Evolutionary conservation across 352 stramenopile species (phyloP), one percentile per base, ranked within the genome.

Genomic region (Elongisporangium prolatum): DNA sequence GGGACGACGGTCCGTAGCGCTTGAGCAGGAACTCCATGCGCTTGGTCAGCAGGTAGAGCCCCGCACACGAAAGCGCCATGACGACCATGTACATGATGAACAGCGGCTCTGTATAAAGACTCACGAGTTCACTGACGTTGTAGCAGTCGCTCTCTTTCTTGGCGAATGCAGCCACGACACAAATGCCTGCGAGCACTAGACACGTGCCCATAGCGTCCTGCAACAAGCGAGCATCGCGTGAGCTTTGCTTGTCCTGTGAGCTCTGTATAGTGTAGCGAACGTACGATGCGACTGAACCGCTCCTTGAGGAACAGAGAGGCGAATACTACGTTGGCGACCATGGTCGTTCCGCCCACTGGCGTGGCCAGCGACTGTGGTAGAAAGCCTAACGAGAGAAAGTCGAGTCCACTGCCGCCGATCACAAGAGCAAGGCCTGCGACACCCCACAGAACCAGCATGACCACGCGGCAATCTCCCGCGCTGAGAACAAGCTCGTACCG

Each of bases 311-410:
- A 86, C 8, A 89, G 59, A 9, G 77, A 86, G n/a, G 79, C 84
- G 53, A 95, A 95, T 14, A 75, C 80, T 2, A 92, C 82, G 59
- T 95, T 95, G 7, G 84, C 83, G 5, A 95, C 80, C 71, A 95
- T 91, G 3, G 86, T 94, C 7, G 79, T 81, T 3, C 84, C 83
- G 16, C 86, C 86, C 9, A 93, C 77, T 0, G 86, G 86, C 3
- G 84, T 89, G 7, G 86, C 85, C 10, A 95, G 74, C 2, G 77
- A 89, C 60, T 95, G 86, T 14, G 86, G 84, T 6, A 92, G 64
- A 55, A 95, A 93, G 2, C 84, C 82, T 2, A 95, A 65, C 4
- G 84, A 82, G 7, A 80, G 80, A 52, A 95, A 93, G 60, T 95
- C 84, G 17, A 88, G 75, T 0, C 75, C 55, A 44, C 81, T 91